These are phyloP conservation scores for Exophiala oligosperma DNA, from an alignment of 2,329 filamentous ascomycete genomes.

Conservation along the genomic window DNA sequence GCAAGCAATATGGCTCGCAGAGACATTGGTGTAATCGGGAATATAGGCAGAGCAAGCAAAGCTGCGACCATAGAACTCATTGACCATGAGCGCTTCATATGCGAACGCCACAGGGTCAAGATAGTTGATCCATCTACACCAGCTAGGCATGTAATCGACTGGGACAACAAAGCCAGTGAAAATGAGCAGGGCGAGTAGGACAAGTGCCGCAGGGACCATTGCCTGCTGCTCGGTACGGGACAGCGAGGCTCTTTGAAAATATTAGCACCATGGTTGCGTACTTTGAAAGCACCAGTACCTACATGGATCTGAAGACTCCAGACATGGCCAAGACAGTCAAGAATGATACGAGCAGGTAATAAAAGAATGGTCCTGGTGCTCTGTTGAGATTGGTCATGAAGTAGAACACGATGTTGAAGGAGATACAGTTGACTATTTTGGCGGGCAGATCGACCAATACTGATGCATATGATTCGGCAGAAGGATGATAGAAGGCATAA, in stretches of 20 bases:
- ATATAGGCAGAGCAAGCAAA: constrained; percentile 57
- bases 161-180: constrained; percentile 68
- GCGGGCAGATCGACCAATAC: constrained; percentile 84
- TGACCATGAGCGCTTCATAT: constrained; percentile 60
- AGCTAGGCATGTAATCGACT: constrained; percentile 58
- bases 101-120: constrained; percentile 66
- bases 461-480: constrained; percentile 77
- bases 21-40: constrained; percentile 50
- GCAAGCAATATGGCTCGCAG: constrained; percentile 69
- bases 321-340: constrained; percentile 55
- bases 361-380: constrained; percentile 76
- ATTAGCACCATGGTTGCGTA: constrained; percentile 60
- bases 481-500: constrained; percentile 75
- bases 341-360: constrained; percentile 72
- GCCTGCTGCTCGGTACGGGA: constrained; percentile 64
- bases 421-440: constrained; percentile 69
- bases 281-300: constrained; percentile 60
- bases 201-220: constrained; percentile 54
- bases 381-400: constrained; percentile 82
- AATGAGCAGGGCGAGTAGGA: constrained; percentile 60
- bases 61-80: constrained; percentile 63
- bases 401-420: constrained; percentile 79
- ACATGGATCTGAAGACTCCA: constrained; percentile 60
- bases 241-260: constrained; percentile 51
- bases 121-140: constrained; percentile 69